These are phyloP conservation scores for Metarhizium guizhouense DNA, from an alignment of 2,329 filamentous ascomycete species.

Conservation along the genomic window DNA sequence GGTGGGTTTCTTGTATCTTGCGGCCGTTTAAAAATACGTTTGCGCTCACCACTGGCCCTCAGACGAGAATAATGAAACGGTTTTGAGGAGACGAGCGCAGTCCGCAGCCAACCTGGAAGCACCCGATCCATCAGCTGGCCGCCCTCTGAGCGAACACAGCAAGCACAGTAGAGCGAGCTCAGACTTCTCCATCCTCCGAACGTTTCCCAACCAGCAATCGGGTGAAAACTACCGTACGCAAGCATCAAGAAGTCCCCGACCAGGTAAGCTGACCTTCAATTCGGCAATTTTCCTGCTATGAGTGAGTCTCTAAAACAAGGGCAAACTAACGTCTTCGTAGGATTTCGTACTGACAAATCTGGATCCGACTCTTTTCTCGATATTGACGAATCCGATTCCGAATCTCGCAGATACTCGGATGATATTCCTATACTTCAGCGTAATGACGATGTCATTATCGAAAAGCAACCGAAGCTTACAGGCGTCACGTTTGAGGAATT, in stretches of 20 bases:
- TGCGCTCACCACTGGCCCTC: neutral
- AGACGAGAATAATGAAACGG: conserved; percentile 34
- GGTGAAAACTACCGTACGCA: conserved; percentile 24
- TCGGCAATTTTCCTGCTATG: neutral
- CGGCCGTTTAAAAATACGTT: neutral
- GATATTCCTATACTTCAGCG: conserved; percentile 59
- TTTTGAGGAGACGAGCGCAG: conserved; percentile 46
- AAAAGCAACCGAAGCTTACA: conserved; percentile 36
- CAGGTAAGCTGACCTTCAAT: conserved; percentile 13
- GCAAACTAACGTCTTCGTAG: conserved; percentile 38
- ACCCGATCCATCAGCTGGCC: conserved; percentile 37
- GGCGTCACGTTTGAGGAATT: conserved; percentile 60
- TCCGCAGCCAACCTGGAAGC: conserved; percentile 54
- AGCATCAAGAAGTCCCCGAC: conserved; percentile 23
- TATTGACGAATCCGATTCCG: conserved; percentile 61
- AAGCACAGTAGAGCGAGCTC: conserved; percentile 65
- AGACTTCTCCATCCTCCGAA: conserved; percentile 53
- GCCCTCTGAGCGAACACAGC: conserved; percentile 51
- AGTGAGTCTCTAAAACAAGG: neutral
- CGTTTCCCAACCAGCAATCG: conserved; percentile 39
- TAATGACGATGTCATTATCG: conserved; percentile 52
- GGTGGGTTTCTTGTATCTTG: conserved; percentile 40
- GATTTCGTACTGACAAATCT: conserved; percentile 41
- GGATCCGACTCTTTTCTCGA: conserved; percentile 51
- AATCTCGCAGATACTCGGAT: conserved; percentile 57